These are phyloP conservation scores for Apium graveolens DNA, from an alignment of 129 eudicot species.

Conservation along the genomic window DNA sequence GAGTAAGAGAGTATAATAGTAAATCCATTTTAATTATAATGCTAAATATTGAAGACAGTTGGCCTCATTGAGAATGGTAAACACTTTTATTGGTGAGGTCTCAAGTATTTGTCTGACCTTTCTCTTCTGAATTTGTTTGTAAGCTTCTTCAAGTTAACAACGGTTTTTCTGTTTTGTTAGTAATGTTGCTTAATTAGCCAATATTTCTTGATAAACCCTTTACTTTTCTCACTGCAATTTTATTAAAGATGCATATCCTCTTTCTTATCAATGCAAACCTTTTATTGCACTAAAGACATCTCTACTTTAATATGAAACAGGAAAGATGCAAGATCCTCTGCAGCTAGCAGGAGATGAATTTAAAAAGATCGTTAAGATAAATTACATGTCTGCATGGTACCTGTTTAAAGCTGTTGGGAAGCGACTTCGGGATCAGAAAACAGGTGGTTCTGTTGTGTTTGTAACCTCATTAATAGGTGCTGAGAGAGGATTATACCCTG, in stretches of 20 bases:
- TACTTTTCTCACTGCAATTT: neutral
- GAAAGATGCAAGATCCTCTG: conserved; percentile 78
- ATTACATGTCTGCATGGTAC: conserved; percentile 83
- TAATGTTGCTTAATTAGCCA: neutral
- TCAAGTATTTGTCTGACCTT: neutral
- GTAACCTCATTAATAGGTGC: conserved; percentile 80
- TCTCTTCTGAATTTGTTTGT: neutral
- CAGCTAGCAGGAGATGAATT: conserved; percentile 56
- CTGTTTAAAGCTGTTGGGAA: conserved; percentile 65
- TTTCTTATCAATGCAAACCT: neutral
- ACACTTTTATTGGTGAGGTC: neutral
- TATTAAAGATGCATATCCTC: neutral
- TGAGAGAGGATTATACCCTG: conserved; percentile 87
- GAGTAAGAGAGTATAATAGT: neutral
- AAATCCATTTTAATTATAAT: neutral
- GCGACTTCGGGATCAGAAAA: conserved; percentile 72
- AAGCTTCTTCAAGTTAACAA: neutral
- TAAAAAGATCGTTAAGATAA: conserved; percentile 67
- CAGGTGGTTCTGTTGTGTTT: conserved; percentile 82
- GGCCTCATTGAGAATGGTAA: neutral
- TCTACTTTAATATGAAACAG: conserved; percentile 38
- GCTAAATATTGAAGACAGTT: neutral
- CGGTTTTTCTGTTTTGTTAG: neutral
- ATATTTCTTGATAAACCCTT: neutral
- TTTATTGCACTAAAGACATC: neutral